A percentile compares a stretch with the other conserved stretches of the same genome.
Evolutionary conservation across 225 moss, liverwort and hornwort species (phyloP).

Genomic region (Pleurozium schreberi): DNA sequence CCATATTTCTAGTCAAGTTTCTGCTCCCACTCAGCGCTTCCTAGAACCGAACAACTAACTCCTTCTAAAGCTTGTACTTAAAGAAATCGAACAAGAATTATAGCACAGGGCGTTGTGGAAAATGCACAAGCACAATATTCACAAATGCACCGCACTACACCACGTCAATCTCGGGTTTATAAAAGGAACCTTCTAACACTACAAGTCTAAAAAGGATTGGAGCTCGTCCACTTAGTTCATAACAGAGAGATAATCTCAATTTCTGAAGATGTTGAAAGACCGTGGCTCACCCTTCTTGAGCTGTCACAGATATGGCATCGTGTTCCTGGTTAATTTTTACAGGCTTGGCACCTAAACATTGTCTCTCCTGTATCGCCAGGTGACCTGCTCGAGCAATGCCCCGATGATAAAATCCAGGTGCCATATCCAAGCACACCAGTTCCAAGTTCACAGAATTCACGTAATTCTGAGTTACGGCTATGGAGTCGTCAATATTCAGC

Average conservation of each 20-base stretch:
- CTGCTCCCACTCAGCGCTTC: neutral
- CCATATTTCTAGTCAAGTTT: neutral
- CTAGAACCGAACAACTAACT: neutral
- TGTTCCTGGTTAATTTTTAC: slow-evolving; percentile 1
- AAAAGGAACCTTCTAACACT: neutral
- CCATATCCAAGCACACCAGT: slow-evolving; percentile 94
- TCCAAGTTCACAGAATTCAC: slow-evolving; percentile 87
- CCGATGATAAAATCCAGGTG: slow-evolving; percentile 88
- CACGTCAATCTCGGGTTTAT: neutral
- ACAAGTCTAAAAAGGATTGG: neutral
- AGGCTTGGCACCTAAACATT: neutral
- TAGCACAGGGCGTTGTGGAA: neutral
- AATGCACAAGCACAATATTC: neutral
- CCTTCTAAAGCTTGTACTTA: neutral
- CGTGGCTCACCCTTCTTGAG: slow-evolving; percentile 17
- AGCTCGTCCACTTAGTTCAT: neutral
- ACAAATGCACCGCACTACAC: neutral
- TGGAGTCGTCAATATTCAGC: slow-evolving; percentile 83
- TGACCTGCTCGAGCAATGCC: slow-evolving; percentile 88
- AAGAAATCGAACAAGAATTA: neutral
- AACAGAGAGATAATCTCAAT: neutral
- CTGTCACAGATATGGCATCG: slow-evolving; percentile 8
- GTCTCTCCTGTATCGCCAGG: slow-evolving; percentile 46
- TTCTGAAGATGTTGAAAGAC: neutral
- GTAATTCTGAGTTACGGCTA: slow-evolving; percentile 95